Conservation (phyloP, 805 yeast species). For the Aciculoconidium aculeatum region DNA sequence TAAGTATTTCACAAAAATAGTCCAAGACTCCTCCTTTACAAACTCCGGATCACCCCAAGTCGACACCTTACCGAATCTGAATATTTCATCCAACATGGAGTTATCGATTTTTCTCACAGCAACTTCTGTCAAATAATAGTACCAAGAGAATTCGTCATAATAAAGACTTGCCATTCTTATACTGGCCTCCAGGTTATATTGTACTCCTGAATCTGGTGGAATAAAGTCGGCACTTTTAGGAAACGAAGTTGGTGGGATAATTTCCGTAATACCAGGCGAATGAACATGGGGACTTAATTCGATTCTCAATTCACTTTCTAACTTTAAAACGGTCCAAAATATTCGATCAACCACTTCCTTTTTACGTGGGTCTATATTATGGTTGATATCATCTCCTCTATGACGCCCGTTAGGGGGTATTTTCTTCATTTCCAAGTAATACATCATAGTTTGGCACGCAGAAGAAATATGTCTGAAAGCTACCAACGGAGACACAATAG, state of each 20-base stretch:
- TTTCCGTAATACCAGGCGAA: constrained; percentile 25
- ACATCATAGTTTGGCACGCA: constrained; percentile 28
- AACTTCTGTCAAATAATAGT: constrained; percentile 32
- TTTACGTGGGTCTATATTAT: constrained; percentile 4
- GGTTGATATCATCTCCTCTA: constrained; percentile 5
- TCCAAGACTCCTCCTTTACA: constrained; percentile 18
- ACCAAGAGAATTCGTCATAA: constrained; percentile 29
- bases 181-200: constrained; percentile 18
- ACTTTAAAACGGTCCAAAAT: constrained; percentile 32
- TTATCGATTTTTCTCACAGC: constrained; percentile 37
- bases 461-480: constrained; percentile 20
- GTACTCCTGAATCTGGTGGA: constrained; percentile 6
- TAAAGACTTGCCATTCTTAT: constrained; percentile 18
- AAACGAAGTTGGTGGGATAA: constrained; percentile 27
- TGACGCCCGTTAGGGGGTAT: constrained; percentile 1
- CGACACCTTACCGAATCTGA: constrained; percentile 6
- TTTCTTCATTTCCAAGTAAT: constrained; percentile 17
- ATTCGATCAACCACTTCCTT: constrained; percentile 22
- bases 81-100: constrained; percentile 27
- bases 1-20: constrained; percentile 23
- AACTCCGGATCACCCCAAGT: constrained; percentile 24
- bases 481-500: constrained; percentile 19
- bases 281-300: constrained; percentile 32
- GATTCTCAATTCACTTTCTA: constrained; percentile 30
- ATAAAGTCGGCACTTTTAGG: constrained; percentile 25